Percentiles rank a stretch among this genome's conserved stretches.
Conservation (phyloP, 2,329 filamentous ascomycete genomes). For the Xylaria arbuscula region DNA sequence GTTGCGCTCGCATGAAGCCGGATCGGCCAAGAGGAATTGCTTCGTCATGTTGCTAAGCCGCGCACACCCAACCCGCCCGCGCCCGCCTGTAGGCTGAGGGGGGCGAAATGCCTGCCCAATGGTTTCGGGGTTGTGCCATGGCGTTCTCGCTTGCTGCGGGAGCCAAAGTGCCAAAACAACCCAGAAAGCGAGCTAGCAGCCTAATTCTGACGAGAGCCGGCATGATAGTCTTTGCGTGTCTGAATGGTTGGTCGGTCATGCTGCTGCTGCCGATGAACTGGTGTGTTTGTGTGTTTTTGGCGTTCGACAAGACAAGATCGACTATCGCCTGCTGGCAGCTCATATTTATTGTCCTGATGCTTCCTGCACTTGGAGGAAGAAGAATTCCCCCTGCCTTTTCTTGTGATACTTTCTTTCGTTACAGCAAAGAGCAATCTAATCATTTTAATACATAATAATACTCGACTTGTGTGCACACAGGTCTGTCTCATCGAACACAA, state of each 20-base stretch:
- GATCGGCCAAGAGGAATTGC: slow-evolving; percentile 6
- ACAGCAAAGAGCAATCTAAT: slow-evolving; percentile 1
- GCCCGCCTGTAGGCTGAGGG: neutral
- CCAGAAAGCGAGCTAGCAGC: slow-evolving; percentile 22
- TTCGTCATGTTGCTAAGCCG: slow-evolving; percentile 17
- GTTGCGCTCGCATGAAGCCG: slow-evolving; percentile 11
- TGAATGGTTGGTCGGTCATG: slow-evolving; percentile 37
- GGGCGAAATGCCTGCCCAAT: slow-evolving; percentile 23
- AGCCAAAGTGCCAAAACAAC: slow-evolving; percentile 3
- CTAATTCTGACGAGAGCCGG: slow-evolving; percentile 26
- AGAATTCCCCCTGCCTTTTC: neutral
- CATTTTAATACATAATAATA: slow-evolving; percentile 4
- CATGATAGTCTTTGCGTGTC: slow-evolving; percentile 16
- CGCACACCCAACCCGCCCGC: slow-evolving; percentile 3
- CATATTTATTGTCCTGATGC: slow-evolving; percentile 24
- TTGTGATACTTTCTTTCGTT: neutral
- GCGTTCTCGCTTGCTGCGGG: slow-evolving; percentile 15
- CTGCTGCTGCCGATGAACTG: slow-evolving; percentile 38
- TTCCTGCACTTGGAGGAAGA: slow-evolving; percentile 4
- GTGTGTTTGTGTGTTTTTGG: slow-evolving; percentile 5
- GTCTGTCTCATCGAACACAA: neutral
- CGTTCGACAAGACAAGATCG: neutral
- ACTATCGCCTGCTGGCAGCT: neutral
- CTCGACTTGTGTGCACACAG: neutral
- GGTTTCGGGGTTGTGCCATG: slow-evolving; percentile 23